phyloP scores from a whole-genome alignment of 2,329 filamentous ascomycete species.

The Fusarium dimerum region DNA sequence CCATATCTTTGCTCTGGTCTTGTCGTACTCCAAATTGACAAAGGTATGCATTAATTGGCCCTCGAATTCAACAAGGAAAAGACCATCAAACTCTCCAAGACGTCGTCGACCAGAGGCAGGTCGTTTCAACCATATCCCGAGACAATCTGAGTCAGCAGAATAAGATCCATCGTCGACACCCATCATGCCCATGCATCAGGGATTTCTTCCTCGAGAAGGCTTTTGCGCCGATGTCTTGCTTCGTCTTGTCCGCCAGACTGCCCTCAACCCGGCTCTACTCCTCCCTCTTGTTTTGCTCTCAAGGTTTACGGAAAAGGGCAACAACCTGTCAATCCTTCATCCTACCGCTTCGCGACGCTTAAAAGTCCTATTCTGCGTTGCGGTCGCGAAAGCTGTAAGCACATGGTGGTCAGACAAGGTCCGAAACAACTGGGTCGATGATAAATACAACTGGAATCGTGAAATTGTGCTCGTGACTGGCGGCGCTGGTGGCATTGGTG shows the following conservation, averaged over 20 bases:
- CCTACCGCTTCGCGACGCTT: slow-evolving; percentile 53
- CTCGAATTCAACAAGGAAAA: no score
- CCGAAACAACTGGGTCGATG: slow-evolving; percentile 38
- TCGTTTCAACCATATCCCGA: no score
- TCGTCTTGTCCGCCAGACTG: slow-evolving; percentile 58
- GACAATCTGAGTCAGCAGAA: neutral
- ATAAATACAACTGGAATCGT: slow-evolving; percentile 62
- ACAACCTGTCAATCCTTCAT: slow-evolving; percentile 54
- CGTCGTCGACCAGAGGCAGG: no score
- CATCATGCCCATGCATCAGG: slow-evolving; percentile 47
- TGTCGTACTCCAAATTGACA: no score
- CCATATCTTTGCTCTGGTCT: no score
- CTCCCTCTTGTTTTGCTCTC: slow-evolving; percentile 64
- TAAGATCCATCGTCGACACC: neutral
- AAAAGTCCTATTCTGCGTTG: slow-evolving; percentile 33
- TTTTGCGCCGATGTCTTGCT: slow-evolving; percentile 62
- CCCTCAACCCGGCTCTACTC: slow-evolving; percentile 64
- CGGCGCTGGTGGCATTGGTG: slow-evolving; percentile 73
- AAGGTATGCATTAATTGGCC: no score
- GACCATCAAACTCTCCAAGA: no score
- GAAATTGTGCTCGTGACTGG: slow-evolving; percentile 77
- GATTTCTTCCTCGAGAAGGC: slow-evolving; percentile 56
- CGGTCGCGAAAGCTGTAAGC: slow-evolving; percentile 29
- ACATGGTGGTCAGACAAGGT: slow-evolving; percentile 35
- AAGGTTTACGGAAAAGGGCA: slow-evolving; percentile 63